Percentiles rank a stretch among this genome's conserved stretches.
phyloP scores from a whole-genome alignment of 2,329 filamentous ascomycete species.

The Zymoseptoria ardabiliae region DNA sequence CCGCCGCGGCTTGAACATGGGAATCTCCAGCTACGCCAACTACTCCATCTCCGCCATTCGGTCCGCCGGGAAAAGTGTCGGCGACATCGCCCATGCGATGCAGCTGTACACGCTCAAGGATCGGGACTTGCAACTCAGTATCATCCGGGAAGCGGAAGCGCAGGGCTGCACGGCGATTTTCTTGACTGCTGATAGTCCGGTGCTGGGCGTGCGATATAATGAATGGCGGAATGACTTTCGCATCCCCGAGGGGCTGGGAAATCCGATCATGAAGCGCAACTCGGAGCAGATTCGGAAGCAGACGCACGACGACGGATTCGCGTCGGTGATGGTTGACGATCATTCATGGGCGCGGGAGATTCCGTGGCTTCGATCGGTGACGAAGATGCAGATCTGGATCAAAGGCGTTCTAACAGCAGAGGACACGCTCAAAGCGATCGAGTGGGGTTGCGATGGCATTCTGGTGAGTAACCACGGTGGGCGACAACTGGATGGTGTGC shows the following conservation, averaged over 20 bases:
- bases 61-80: conserved; percentile 28
- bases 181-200: conserved; percentile 48
- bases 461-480: conserved; percentile 48
- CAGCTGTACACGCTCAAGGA: conserved; percentile 50
- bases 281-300: conserved; percentile 19
- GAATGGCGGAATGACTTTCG: conserved; percentile 48
- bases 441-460: conserved; percentile 33
- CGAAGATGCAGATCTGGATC: conserved; percentile 44
- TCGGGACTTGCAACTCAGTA: conserved; percentile 40
- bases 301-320: conserved; percentile 27
- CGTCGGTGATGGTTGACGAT: not conserved
- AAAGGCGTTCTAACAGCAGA: conserved; percentile 36
- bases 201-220: conserved; percentile 47
- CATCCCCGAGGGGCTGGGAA: conserved; percentile 23
- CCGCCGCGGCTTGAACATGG: conserved; percentile 40
- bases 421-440: conserved; percentile 40
- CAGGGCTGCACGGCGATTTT: conserved; percentile 48
- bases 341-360: conserved; percentile 33
- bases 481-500: conserved; percentile 50
- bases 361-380: conserved; percentile 42
- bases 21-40: conserved; percentile 42
- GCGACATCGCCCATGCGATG: conserved; percentile 43
- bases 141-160: conserved; percentile 24
- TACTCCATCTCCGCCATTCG: conserved; percentile 42
- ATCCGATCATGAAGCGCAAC: conserved; percentile 23